Base-by-base conservation (phyloP, 257 asterid genomes). In the Solanum chmielewskii region DNA sequence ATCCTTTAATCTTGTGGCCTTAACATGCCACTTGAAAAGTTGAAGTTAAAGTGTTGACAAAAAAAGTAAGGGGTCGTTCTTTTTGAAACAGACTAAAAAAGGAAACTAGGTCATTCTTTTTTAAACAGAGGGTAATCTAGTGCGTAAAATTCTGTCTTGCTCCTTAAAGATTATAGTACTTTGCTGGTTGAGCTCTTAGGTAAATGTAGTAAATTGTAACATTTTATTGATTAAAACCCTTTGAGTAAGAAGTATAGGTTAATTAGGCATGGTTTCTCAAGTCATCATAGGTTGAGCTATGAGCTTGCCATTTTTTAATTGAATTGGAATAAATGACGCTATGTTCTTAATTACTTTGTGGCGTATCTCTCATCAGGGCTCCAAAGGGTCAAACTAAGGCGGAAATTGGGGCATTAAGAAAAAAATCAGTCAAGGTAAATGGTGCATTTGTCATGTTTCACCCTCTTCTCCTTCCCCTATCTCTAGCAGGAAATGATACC, bases 381-480 rank as follows among this genome's bases (percentile, higher is more conserved):
- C 89, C 97, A 64, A 93, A 91, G 86, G 89, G 93, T 92, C 93
- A 87, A 88, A 76, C 88, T 41, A 92, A 91, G 88, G 88, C 83
- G 87, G 91, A 91, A 87, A 70, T 90, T 74, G 91, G 90, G 86
- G 92, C 89, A 49, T 82, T 76, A 64, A 80, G 93, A 86, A 90
- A 90, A 90, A 94, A 90, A 91, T 89, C 94, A 87, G 56, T 89
- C 88, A 93, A 91, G 88, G 98, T 95, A 87, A 92, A 96, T 90
- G 88, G 68, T 27, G 16, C 84, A 80, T 80, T 80, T 29, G 66
- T 47, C 68, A 47, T 80, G 84, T 80, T 80, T 47, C 66, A 29
- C 68, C 59, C 66, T 80, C 84, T 80, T 80, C 42, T 76, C 84
- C 84, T 80, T 80, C 66, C 66, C 9, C 84, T 47, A 78, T 45